A percentile compares a stretch with the other conserved stretches of the same genome.
These are phyloP conservation scores for Nicotiana obtusifolia DNA, from an alignment of 257 asterid genomes.

Conservation along the genomic window DNA sequence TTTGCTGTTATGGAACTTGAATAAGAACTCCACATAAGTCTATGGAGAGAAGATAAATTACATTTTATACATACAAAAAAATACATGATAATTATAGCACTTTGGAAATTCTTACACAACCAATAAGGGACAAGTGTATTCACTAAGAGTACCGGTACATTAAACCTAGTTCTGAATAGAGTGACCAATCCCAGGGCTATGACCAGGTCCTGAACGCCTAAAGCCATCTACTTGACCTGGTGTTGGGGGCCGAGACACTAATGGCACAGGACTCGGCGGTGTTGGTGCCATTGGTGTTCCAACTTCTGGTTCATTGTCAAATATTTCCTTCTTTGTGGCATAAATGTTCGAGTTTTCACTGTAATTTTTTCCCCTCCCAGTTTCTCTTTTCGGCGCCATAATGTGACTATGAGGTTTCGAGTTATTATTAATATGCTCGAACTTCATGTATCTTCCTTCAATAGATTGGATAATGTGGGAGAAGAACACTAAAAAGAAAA, in stretches of 20 bases:
- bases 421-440: slow-evolving; percentile 7
- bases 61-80: too few relatives aligned
- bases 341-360: neutral
- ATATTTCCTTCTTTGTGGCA: neutral
- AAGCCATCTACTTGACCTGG: slow-evolving; percentile 37
- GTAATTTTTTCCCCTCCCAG: neutral
- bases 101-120: too few relatives aligned
- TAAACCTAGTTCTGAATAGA: neutral
- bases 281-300: slow-evolving; percentile 7
- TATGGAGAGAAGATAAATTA: too few relatives aligned
- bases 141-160: too few relatives aligned
- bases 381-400: neutral
- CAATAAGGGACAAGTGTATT: too few relatives aligned
- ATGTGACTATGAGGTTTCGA: neutral
- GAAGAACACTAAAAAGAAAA: slow-evolving; percentile 30
- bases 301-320: slow-evolving; percentile 11
- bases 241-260: slow-evolving; percentile 21
- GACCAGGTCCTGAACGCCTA: neutral
- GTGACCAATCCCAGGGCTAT: slow-evolving; percentile 37
- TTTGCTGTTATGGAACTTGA: too few relatives aligned
- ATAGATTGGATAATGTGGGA: slow-evolving; percentile 27
- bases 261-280: slow-evolving; percentile 20
- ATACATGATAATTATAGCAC: too few relatives aligned
- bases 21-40: too few relatives aligned
- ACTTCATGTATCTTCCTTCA: slow-evolving; percentile 34